phyloP scores from a whole-genome alignment of 2,329 filamentous ascomycete species.

The Chaetomiaceae sp. region DNA sequence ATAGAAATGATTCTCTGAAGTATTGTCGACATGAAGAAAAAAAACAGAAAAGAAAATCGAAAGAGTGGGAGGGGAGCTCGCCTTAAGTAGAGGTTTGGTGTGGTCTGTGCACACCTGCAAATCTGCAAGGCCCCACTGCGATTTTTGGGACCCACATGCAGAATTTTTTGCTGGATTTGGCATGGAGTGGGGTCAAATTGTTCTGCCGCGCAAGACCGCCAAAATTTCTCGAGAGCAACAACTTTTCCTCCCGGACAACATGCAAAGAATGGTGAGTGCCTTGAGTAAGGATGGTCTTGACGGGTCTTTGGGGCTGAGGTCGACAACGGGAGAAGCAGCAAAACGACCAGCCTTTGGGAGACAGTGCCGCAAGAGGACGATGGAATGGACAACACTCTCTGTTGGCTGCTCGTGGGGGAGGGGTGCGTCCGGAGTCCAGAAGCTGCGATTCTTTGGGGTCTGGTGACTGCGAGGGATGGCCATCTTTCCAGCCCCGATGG shows the following conservation, averaged over 20 bases:
- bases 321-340: too few species aligned
- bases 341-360: too few species aligned
- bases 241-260: conserved; percentile 5
- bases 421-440: too few species aligned
- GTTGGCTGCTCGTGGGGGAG: too few species aligned
- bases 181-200: neutral
- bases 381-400: too few species aligned
- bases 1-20: conserved; percentile 94
- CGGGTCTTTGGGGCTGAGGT: too few species aligned
- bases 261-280: too few species aligned
- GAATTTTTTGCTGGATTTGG: neutral
- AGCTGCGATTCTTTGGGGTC: too few species aligned
- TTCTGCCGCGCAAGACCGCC: conserved; percentile 36
- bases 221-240: conserved; percentile 28
- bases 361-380: too few species aligned
- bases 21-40: conserved; percentile 60
- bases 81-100: conserved; percentile 39
- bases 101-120: conserved; percentile 28
- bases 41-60: conserved; percentile 40
- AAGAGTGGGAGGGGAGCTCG: conserved; percentile 28
- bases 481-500: too few species aligned
- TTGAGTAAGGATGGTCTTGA: too few species aligned
- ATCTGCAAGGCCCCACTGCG: conserved; percentile 13
- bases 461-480: too few species aligned
- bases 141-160: neutral